These are phyloP conservation scores for Leishmania amazonensis DNA, from an alignment of 208 protist genomes.

Conservation along the genomic window DNA sequence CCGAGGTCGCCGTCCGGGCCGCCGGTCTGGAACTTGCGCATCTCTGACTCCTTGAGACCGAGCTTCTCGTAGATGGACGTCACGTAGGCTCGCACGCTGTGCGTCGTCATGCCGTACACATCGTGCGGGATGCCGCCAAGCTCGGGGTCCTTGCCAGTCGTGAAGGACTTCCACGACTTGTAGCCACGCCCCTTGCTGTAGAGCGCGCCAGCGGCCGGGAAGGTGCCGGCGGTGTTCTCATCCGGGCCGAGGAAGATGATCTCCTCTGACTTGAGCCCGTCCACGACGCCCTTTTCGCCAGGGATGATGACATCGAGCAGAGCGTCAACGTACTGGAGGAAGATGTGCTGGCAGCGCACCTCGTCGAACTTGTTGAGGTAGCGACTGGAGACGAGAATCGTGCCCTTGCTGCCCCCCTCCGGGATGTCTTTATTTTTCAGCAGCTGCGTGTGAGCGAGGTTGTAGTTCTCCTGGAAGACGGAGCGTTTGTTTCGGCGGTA, in stretches of 20 bases:
- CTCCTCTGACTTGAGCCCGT: constrained; percentile 82
- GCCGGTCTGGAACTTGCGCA: constrained; percentile 96
- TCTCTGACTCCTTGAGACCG: constrained; percentile 76
- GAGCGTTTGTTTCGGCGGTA: constrained; percentile 91
- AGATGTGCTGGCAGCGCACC: constrained; percentile 73
- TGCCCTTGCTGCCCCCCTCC: constrained; percentile 96
- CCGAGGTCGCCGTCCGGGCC: constrained; percentile 97
- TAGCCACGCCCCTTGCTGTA: constrained; percentile 88
- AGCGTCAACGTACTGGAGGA: constrained; percentile 95
- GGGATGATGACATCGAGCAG: constrained; percentile 93
- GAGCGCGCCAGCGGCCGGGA: constrained; percentile 70
- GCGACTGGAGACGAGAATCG: constrained; percentile 82
- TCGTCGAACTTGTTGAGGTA: constrained; percentile 80
- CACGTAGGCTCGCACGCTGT: constrained; percentile 94
- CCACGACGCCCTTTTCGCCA: constrained; percentile 75
- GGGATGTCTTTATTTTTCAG: constrained; percentile 98
- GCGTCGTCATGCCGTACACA: constrained; percentile 96
- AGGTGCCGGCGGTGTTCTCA: constrained; percentile 93
- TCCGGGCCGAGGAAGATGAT: constrained; percentile 97
- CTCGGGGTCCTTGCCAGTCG: constrained; percentile 94
- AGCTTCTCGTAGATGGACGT: constrained; percentile 88
- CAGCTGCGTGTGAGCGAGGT: constrained; percentile 95
- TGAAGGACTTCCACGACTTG: constrained; percentile 95
- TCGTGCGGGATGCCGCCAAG: constrained; percentile 96
- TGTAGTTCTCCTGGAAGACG: constrained; percentile 97